These are phyloP conservation scores for Pseudogymnoascus sp. DNA, from an alignment of 2,329 filamentous ascomycete species.

Conservation along the genomic window DNA sequence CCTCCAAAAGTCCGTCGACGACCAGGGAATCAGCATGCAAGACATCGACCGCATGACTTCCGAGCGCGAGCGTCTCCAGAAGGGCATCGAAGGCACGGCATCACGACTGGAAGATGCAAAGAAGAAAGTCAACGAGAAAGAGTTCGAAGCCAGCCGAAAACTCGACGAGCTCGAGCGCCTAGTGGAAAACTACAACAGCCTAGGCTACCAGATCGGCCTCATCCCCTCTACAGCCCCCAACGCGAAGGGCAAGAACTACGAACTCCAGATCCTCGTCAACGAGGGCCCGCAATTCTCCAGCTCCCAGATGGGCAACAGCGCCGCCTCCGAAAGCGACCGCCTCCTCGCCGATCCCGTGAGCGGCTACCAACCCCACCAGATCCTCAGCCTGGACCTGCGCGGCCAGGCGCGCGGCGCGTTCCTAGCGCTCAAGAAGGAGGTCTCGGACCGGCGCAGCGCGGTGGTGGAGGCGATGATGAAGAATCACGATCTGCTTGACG, in stretches of 20 bases:
- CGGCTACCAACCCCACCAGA: conserved; percentile 82
- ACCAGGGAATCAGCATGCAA: conserved; percentile 90
- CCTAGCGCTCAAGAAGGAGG: conserved; percentile 72
- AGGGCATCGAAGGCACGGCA: conserved; percentile 70
- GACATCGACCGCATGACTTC: conserved; percentile 99
- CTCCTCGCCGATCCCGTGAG: conserved; percentile 74
- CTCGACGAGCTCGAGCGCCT: conserved; percentile 88
- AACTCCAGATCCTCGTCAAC: conserved; percentile 76
- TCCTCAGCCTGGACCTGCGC: conserved; percentile 82
- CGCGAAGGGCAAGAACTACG: conserved; percentile 76
- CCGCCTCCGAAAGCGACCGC: conserved; percentile 55
- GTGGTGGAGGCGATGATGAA: conserved; percentile 89
- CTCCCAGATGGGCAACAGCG: conserved; percentile 41
- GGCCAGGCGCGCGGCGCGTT: conserved; percentile 76
- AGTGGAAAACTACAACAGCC: conserved; percentile 86
- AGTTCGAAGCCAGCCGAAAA: conserved; percentile 75
- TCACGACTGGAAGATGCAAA: conserved; percentile 78
- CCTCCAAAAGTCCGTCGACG: conserved; percentile 81
- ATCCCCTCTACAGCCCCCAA: conserved; percentile 81
- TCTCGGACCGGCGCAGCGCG: conserved; percentile 77
- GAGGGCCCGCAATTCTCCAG: conserved; percentile 69
- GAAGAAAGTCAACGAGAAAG: conserved; percentile 74
- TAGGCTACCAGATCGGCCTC: conserved; percentile 87
- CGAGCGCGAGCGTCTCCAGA: conserved; percentile 88
- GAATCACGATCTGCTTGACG: conserved; percentile 86